Conservation (phyloP, 305 asterid species). For the Fraxinus sp. region DNA sequence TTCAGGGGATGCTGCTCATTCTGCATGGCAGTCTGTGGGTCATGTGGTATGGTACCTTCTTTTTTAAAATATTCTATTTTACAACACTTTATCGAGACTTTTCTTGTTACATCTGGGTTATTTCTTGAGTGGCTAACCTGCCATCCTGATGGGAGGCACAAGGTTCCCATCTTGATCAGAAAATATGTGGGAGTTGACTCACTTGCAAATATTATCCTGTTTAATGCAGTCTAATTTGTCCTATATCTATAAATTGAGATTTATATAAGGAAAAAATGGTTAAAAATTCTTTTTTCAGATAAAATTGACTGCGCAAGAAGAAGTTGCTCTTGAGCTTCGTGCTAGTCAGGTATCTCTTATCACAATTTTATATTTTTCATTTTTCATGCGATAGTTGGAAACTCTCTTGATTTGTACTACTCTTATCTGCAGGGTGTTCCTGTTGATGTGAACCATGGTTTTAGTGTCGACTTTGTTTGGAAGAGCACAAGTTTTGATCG, state of each 20-base stretch:
- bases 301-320: conserved; percentile 96
- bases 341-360: conserved; percentile 71
- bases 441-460: conserved; percentile 85
- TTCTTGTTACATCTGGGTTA: conserved; percentile 14
- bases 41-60: conserved; percentile 75
- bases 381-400: neutral
- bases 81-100: neutral
- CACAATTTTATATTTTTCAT: neutral
- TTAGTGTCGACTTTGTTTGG: conserved; percentile 98
- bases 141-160: conserved; percentile 7
- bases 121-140: conserved; percentile 6
- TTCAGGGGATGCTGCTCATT: conserved; percentile 97
- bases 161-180: conserved; percentile 18
- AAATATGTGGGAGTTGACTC: conserved; percentile 12
- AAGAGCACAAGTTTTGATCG: conserved; percentile 99
- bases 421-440: conserved; percentile 77
- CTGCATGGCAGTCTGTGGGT: conserved; percentile 99
- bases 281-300: conserved; percentile 50
- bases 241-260: neutral
- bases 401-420: conserved; percentile 23
- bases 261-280: conserved; percentile 2
- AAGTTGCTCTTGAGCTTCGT: conserved; percentile 99
- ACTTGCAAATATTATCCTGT: neutral
- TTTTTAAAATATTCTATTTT: conserved; percentile 7
- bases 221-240: neutral